Evolutionary conservation across 345 rosid species (phyloP).

Genomic region (Kandelia obovata): DNA sequence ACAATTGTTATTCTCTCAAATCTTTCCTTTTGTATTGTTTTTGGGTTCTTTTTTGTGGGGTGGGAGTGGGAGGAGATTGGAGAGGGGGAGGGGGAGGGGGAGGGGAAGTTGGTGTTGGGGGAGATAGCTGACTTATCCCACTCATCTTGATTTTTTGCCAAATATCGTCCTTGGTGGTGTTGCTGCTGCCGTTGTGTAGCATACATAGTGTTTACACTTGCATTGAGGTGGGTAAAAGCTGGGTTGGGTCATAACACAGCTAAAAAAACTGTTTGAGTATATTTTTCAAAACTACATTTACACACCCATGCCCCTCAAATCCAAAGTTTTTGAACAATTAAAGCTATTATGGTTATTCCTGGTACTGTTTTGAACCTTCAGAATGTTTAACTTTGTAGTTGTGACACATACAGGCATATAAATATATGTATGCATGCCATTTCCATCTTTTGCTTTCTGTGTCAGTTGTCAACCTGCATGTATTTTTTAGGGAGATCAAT

Average conservation of each 20-base stretch:
- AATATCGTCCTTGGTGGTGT: conserved; percentile 3
- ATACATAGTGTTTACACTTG: not conserved
- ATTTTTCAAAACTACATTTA: too few relatives aligned
- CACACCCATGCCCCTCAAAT: too few relatives aligned
- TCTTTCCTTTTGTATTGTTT: not conserved
- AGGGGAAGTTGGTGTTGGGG: too few relatives aligned
- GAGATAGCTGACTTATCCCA: too few relatives aligned
- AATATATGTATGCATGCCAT: not conserved
- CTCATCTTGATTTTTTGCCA: not conserved
- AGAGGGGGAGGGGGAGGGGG: too few relatives aligned
- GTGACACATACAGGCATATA: not conserved
- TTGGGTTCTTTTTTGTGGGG: too few relatives aligned
- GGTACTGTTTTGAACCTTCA: not conserved
- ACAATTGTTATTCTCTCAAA: not conserved
- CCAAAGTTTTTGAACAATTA: too few relatives aligned
- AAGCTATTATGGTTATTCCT: not conserved
- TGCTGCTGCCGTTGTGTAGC: too few relatives aligned
- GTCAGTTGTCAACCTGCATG: not conserved
- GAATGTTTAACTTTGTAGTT: not conserved
- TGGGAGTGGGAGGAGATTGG: too few relatives aligned
- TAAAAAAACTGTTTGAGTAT: too few relatives aligned
- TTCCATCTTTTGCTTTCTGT: not conserved
- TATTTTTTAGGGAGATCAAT: conserved; percentile 69
- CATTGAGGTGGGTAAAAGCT: too few relatives aligned
- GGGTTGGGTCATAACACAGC: too few relatives aligned